Base-by-base conservation (phyloP, 192 early-diverging fungal genomes). In the Coemansia sp. region DNA sequence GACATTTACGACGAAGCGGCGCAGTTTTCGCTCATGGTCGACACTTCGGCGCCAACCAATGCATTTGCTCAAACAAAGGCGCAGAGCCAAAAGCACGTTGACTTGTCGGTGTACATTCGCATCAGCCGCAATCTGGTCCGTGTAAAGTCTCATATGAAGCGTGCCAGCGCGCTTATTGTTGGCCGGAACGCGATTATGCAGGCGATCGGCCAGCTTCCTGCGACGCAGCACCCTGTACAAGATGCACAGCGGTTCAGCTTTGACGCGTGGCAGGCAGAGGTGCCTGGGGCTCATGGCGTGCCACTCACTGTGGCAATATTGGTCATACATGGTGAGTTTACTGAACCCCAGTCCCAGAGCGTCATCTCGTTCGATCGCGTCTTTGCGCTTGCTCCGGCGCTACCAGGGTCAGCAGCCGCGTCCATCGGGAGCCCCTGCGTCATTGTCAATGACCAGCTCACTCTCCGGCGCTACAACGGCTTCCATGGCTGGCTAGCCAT, bases 161-260 rank as follows among this genome's bases (percentile, higher is more conserved):
- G 76, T 4, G 65, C 75, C 12, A 72, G 59, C 24, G 52, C 75
- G 42, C 70, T 83, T 49, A 43, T 72, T 29, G 66, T 71, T 22
- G 80, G 80, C 11, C 54, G 62, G 46, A 46, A 67, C 1, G 76
- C 80, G 4, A 52, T 83, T 16, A 44, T 75, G 42, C 75, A 75
- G 43, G 47, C 76, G 12, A 63, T 83, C 12, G 0, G 31, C 24
- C 73, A 83, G 64, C 76, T 83, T 11, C 80, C 80, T 15, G 59
- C 63, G 18, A 83, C 80, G 22, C 70, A 52, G n/a, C 80, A 83
- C 27, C 80, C 80, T 33, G 65, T 83, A 13, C 69, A 83, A 49
- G 80, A 83, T 40, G 68, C 76, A 16, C 76, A 83, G 59, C 63
- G 70, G 27, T 83, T 83, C 67, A 75, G 80, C 73, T 83, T 73